Evolutionary conservation across 2,329 filamentous ascomycete species (phyloP).

Genomic region (Penicillium paneum): DNA sequence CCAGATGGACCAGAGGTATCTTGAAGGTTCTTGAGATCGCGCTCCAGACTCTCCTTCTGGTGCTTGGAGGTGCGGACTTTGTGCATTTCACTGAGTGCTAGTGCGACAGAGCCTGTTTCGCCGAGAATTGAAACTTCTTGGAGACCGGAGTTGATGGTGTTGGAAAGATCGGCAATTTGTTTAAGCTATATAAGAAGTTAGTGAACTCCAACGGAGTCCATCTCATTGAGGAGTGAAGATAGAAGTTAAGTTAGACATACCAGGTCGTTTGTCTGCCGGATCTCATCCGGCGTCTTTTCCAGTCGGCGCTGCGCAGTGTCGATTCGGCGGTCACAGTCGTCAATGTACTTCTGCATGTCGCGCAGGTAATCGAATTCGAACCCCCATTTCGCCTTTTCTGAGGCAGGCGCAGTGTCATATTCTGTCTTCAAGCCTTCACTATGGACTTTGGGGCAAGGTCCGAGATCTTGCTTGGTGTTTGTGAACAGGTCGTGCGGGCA

Average conservation of each 20-base stretch:
- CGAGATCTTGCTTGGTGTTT: conserved; percentile 97
- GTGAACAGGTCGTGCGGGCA: conserved; percentile 99
- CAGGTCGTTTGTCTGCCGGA: conserved; percentile 86
- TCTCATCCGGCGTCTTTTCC: conserved; percentile 98
- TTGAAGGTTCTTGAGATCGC: conserved; percentile 82
- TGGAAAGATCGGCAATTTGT: conserved; percentile 74
- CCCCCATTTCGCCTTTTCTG: conserved; percentile 72
- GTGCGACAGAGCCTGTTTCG: conserved; percentile 73
- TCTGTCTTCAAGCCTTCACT: conserved; percentile 84
- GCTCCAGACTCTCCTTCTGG: conserved; percentile 77
- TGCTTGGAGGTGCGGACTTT: conserved; percentile 76
- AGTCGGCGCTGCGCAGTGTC: conserved; percentile 83
- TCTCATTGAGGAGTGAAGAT: neutral
- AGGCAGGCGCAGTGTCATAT: conserved; percentile 70
- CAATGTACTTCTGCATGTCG: conserved; percentile 94
- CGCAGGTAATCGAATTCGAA: conserved; percentile 97
- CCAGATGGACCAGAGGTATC: conserved; percentile 91
- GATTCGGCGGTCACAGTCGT: conserved; percentile 92
- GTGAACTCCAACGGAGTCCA: neutral
- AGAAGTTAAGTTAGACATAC: conserved; percentile 39
- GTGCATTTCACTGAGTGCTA: conserved; percentile 83
- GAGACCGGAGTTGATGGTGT: conserved; percentile 76
- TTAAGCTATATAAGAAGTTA: conserved; percentile 57
- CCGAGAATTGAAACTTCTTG: conserved; percentile 83
- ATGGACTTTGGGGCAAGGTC: conserved; percentile 83